These are phyloP conservation scores for Xylaria sp. DNA, from an alignment of 2,329 filamentous ascomycete genomes.

Conservation along the genomic window DNA sequence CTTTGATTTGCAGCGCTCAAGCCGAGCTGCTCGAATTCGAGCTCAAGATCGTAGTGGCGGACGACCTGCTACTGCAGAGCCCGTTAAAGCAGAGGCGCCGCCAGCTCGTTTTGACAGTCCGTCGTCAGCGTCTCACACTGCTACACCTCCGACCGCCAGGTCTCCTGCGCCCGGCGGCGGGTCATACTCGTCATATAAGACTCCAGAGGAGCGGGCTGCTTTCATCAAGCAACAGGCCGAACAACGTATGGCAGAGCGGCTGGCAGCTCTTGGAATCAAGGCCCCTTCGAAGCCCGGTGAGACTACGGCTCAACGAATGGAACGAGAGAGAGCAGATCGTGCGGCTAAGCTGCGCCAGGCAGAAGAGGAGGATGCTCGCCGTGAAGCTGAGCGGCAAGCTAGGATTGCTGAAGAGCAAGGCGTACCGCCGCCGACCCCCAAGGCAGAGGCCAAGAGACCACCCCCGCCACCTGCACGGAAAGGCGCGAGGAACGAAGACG, in stretches of 20 bases:
- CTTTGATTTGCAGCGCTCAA: conserved; percentile 88
- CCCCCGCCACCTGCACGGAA: conserved; percentile 82
- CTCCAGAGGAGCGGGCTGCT: conserved; percentile 88
- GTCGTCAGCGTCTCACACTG: conserved; percentile 56
- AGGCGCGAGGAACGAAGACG: conserved; percentile 59
- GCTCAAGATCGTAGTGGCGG: conserved; percentile 58
- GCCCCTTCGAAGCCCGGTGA: conserved; percentile 79
- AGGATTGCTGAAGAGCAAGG: conserved; percentile 79
- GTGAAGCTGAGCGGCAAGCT: conserved; percentile 84
- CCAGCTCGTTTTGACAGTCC: conserved; percentile 56
- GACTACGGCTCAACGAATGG: conserved; percentile 78
- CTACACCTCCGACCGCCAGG: conserved; percentile 51
- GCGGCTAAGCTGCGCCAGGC: conserved; percentile 86
- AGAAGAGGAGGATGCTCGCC: conserved; percentile 88
- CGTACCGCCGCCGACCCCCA: conserved; percentile 59
- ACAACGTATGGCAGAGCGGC: conserved; percentile 92
- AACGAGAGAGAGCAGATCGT: conserved; percentile 84
- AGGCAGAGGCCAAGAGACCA: conserved; percentile 62
- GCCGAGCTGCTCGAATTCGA: conserved; percentile 72
- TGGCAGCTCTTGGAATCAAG: conserved; percentile 91
- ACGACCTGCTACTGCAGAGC: conserved; percentile 44
- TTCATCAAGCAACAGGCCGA: conserved; percentile 98
- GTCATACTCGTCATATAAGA: conserved; percentile 83
- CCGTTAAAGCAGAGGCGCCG: conserved; percentile 49
- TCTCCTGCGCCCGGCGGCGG: conserved; percentile 55